Evolutionary conservation across 1,284 basidiomycete genomes (phyloP).

Genomic region (Irpex sp.): DNA sequence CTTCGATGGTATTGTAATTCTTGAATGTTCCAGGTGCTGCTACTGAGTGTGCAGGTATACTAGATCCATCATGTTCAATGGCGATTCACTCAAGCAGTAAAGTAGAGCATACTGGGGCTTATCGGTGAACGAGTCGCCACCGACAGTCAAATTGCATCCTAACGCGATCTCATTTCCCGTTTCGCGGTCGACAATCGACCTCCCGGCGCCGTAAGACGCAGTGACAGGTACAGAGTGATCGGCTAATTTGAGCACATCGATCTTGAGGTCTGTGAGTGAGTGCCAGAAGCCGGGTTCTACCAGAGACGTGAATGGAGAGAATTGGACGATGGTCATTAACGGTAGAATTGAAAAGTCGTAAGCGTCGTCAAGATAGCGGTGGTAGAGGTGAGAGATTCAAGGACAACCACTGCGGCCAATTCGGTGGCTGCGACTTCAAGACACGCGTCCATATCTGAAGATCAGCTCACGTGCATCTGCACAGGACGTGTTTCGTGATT

Average conservation of each 20-base stretch:
- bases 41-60: slow-evolving; percentile 37
- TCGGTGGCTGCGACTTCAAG: background rate
- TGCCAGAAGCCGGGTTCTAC: slow-evolving; percentile 95
- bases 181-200: slow-evolving; percentile 70
- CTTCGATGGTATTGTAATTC: slow-evolving; percentile 95
- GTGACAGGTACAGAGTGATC: slow-evolving; percentile 64
- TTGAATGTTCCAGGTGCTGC: slow-evolving; percentile 66
- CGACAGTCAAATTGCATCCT: slow-evolving; percentile 54
- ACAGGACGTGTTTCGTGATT: background rate
- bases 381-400: slow-evolving; percentile 1
- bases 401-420: background rate
- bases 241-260: slow-evolving; percentile 84
- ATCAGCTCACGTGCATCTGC: background rate
- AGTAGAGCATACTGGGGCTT: slow-evolving; percentile 23
- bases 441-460: background rate
- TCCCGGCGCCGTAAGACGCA: slow-evolving; percentile 69
- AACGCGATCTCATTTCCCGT: slow-evolving; percentile 59
- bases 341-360: background rate
- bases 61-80: slow-evolving; percentile 16
- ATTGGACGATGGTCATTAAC: slow-evolving; percentile 67
- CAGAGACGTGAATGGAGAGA: slow-evolving; percentile 80
- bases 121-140: slow-evolving; percentile 52
- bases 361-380: background rate
- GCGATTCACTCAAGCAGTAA: background rate
- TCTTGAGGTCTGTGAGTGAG: slow-evolving; percentile 82